Percentiles rank a stretch among this genome's conserved stretches.
Evolutionary conservation across 2,329 filamentous ascomycete genomes (phyloP).

Genomic region (Microthyrium microscopicum): DNA sequence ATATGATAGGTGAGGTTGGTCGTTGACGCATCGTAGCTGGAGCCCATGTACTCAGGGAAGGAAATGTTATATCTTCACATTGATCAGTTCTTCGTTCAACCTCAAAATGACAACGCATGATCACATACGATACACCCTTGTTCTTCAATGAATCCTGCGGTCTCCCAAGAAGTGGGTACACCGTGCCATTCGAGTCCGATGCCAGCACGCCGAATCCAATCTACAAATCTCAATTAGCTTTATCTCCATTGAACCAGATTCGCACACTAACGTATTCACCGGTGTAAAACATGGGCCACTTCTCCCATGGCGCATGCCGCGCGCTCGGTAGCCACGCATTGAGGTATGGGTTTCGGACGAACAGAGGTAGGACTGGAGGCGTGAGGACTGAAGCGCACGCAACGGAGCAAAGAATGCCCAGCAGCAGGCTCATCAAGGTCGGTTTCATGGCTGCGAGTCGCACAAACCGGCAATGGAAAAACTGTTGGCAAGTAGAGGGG

Average conservation of each 20-base stretch:
- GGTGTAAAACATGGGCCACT: slow-evolving; percentile 79
- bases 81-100: no score
- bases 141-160: slow-evolving; percentile 44
- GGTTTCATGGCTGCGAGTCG: no score
- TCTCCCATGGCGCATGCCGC: slow-evolving; percentile 57
- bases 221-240: slow-evolving; percentile 14
- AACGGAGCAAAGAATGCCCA: no score
- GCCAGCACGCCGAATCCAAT: slow-evolving; percentile 48
- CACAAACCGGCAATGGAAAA: no score
- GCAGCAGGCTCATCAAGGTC: no score
- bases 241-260: background rate
- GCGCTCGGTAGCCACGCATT: slow-evolving; percentile 45
- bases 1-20: slow-evolving; percentile 52
- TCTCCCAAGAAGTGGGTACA: slow-evolving; percentile 49
- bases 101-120: slow-evolving; percentile 22
- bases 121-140: slow-evolving; percentile 13
- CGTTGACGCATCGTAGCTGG: slow-evolving; percentile 51
- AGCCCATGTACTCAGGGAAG: slow-evolving; percentile 41
- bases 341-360: slow-evolving; percentile 34
- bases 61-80: slow-evolving; percentile 37
- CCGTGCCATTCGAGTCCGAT: slow-evolving; percentile 38
- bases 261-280: slow-evolving; percentile 38
- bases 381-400: slow-evolving; percentile 30
- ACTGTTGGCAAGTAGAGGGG: no score
- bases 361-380: slow-evolving; percentile 34